Base-by-base conservation (phyloP, 2,329 filamentous ascomycete species). In the Sordariomycetes sp. region DNA sequence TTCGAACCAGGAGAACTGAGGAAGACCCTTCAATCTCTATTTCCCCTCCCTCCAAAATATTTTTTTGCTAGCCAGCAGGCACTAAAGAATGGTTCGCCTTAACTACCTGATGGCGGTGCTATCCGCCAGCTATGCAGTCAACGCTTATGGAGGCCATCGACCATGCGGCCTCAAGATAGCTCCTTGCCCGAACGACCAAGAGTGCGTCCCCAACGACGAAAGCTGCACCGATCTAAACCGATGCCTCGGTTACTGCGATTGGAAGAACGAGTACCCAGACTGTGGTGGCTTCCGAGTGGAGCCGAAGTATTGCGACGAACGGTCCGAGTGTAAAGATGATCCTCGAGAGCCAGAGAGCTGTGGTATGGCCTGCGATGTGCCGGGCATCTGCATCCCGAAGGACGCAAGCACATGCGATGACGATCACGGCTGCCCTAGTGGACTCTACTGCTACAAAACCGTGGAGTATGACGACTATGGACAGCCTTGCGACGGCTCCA, bases 321-420 rank as follows among this genome's bases (percentile, higher is more conserved):
- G 42, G 9, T 42, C 41, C 3, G 35, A 40, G 3, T 62, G 58
- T 34, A 37, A 47, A 11, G 46, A 59, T 36, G 56, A 62, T 18
- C 56, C 58, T 9, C 49, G 57, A 24, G 30, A 21, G 5, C 29
- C 33, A 36, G 8, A 45, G 42, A 20, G 38, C 17, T 50, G 48
- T 35, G 46, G 46, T 9, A 39, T 46, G 42, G 45, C 45, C 8
- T 50, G 48, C 36, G 47, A 48, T 31, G 17, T 16, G 17, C 38
- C 40, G 5, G 48, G 48, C 6, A 48, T 51, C 30, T 51, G 42
- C 31, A 38, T 51, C 11, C 37, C 39, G 16, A 38, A 38, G 15
- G 30, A 40, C 15, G 30, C 23, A 10, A 34, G 32, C 16, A 28
- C 12, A 6, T 42, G 38, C 21, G n/a, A 16, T 14, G 33, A 29